Base-by-base conservation (phyloP, 2,329 filamentous ascomycete genomes). In the Talaromyces sp. region DNA sequence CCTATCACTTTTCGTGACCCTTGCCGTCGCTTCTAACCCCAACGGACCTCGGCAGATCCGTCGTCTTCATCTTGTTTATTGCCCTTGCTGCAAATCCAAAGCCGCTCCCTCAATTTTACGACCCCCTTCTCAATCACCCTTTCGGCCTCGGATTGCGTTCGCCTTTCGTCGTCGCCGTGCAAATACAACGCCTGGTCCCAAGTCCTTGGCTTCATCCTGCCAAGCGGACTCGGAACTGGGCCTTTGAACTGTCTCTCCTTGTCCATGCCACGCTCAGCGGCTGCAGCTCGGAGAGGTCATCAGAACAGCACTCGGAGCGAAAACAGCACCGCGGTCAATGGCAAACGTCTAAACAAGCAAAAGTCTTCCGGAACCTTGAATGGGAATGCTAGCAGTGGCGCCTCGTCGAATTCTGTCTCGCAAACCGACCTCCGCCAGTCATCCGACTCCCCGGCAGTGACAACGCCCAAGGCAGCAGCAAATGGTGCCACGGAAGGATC, bases 261-360 rank as follows among this genome's bases (percentile, higher is more conserved):
- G 73, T 76, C 78, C 74, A 80, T 80, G 79, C 77, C 77, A 76
- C 77, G 77, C 72, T 75, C 75, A 75, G 74, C 72, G 65, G 72
- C 72, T 70, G 75, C 78, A 69, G 74, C 76, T 73, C 78, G 77
- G 71, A 79, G 80, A 74, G 88, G 81, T 79, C 83, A 87, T 75
- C 86, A 86, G 56, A 57, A 27, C 57, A 88, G 88, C 77, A 85
- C 82, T 71, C 86, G 89, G 76, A 89, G 95, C 79, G 92, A 96
- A 79, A 92, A 90, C 88, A 91, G 91, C 72, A 82, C 91, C 75
- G 88, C 92, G 82, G 87, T 87, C 70, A 86, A 89, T 57, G 88
- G 88, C 67, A 91, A 87, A 81, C 87, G 87, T 74, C 79, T 87
- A 69, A 79, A 75, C 64, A 83, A 81, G 73, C 80, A 83, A 70